A percentile compares a stretch with the other conserved stretches of the same genome.
Evolutionary conservation across 768 basidiomycete genomes (phyloP).

Genomic region (Termitomyces heimii): DNA sequence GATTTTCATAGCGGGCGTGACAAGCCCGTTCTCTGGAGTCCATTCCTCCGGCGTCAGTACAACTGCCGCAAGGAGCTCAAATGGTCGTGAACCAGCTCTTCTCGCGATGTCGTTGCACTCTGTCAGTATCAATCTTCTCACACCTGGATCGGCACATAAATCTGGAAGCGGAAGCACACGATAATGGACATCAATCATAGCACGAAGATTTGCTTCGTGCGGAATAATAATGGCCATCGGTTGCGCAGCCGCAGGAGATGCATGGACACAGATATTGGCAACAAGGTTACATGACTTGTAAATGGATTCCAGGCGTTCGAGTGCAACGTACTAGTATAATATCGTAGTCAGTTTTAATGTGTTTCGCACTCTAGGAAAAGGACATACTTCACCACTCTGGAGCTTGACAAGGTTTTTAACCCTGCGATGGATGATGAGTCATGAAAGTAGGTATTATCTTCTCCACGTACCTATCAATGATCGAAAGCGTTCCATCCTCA

Average conservation of each 20-base stretch:
- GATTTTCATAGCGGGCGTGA: constrained; percentile 92
- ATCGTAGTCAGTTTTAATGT: background rate
- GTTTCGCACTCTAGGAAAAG: background rate
- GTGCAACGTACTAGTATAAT: constrained; percentile 70
- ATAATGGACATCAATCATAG: constrained; percentile 1
- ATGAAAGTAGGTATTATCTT: background rate
- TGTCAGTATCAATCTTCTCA: constrained; percentile 57
- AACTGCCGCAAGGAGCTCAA: constrained; percentile 72
- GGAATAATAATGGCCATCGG: constrained; percentile 84
- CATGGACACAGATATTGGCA: constrained; percentile 77
- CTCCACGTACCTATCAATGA: constrained; percentile 75
- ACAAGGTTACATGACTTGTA: constrained; percentile 82
- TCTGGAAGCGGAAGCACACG: constrained; percentile 27
- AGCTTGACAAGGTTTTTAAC: constrained; percentile 16
- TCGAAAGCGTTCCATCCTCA: constrained; percentile 76
- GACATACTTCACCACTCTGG: constrained; percentile 16
- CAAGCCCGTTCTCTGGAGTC: constrained; percentile 82
- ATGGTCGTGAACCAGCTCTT: constrained; percentile 74
- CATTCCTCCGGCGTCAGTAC: constrained; percentile 80
- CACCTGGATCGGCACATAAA: constrained; percentile 49
- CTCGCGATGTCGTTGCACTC: constrained; percentile 73
- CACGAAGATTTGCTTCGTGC: constrained; percentile 65
- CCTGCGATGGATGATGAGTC: background rate
- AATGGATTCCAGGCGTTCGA: constrained; percentile 84
- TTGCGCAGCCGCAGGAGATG: constrained; percentile 64